Percentiles rank a stretch among this genome's conserved stretches.
Evolutionary conservation across 2,329 filamentous ascomycete species (phyloP).

Genomic region (Xylariales sp.): DNA sequence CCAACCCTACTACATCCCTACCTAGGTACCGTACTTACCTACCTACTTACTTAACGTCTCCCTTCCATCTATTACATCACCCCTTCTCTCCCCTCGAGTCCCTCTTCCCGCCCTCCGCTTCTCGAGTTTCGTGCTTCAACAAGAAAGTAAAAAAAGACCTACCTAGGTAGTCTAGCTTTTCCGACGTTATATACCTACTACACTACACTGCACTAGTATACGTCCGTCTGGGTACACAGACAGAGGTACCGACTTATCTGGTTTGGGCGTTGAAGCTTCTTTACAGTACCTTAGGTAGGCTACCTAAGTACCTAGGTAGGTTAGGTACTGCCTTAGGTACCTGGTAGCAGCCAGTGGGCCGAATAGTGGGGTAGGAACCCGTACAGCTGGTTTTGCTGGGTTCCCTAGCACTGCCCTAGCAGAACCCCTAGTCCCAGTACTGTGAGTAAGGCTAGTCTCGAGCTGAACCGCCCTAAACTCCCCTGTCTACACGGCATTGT

Average conservation of each 20-base stretch:
- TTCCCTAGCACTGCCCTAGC: constrained; percentile 7
- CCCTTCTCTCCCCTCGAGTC: background rate
- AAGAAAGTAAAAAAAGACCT: background rate
- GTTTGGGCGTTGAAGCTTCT: background rate
- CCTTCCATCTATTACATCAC: background rate
- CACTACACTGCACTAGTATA: background rate
- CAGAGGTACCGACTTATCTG: background rate
- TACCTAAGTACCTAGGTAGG: too few relatives aligned
- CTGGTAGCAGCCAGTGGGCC: background rate
- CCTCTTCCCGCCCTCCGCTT: background rate
- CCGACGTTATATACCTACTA: background rate
- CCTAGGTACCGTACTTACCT: background rate
- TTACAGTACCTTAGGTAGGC: background rate
- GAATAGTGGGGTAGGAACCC: constrained; percentile 25
- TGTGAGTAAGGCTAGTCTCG: constrained; percentile 26
- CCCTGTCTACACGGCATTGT: constrained; percentile 5
- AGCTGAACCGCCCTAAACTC: constrained; percentile 31
- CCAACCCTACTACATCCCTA: too few relatives aligned
- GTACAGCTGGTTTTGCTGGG: constrained; percentile 29
- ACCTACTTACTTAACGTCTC: background rate
- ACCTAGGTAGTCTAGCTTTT: background rate
- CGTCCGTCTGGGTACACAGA: background rate
- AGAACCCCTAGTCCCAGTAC: background rate
- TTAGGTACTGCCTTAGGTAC: too few relatives aligned
- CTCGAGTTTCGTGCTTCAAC: background rate